A percentile compares a stretch with the other conserved stretches of the same genome.
These are phyloP conservation scores for Aquanectria penicillioides DNA, from an alignment of 2,329 filamentous ascomycete species.

Conservation along the genomic window DNA sequence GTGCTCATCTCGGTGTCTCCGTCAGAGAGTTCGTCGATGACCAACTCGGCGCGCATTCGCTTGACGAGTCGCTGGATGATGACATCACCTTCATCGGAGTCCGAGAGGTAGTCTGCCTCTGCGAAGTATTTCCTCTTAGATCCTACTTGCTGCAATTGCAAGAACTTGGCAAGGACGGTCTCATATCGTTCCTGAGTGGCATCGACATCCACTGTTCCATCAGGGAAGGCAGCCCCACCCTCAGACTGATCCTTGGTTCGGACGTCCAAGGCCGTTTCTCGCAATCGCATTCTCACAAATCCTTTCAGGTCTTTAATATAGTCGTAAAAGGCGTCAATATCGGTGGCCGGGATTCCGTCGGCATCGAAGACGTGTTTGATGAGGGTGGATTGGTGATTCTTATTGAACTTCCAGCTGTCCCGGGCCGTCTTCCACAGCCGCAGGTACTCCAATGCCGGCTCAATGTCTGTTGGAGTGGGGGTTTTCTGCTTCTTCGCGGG, in stretches of 20 bases:
- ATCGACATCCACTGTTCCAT: slow-evolving; percentile 58
- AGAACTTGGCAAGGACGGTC: slow-evolving; percentile 62
- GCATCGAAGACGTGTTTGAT: slow-evolving; percentile 84
- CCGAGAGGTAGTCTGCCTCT: slow-evolving; percentile 62
- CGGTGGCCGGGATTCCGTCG: slow-evolving; percentile 73
- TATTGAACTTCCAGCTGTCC: slow-evolving; percentile 92
- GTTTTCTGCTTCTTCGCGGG: slow-evolving; percentile 51
- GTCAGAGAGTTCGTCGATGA: slow-evolving; percentile 65
- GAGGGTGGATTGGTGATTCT: slow-evolving; percentile 86
- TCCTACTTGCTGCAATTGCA: slow-evolving; percentile 47
- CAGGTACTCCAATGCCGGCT: slow-evolving; percentile 80
- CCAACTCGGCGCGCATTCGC: slow-evolving; percentile 70
- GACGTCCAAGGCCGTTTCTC: slow-evolving; percentile 71
- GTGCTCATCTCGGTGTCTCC: slow-evolving; percentile 50
- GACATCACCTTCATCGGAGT: slow-evolving; percentile 58
- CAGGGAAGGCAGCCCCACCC: slow-evolving; percentile 59
- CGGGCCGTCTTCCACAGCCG: slow-evolving; percentile 77
- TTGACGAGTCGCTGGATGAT: slow-evolving; percentile 67
- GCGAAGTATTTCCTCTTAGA: slow-evolving; percentile 62
- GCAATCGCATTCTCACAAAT: slow-evolving; percentile 74
- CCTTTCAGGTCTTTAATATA: slow-evolving; percentile 87
- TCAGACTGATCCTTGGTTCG: slow-evolving; percentile 66
- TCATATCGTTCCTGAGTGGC: slow-evolving; percentile 64
- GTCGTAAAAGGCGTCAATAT: slow-evolving; percentile 75
- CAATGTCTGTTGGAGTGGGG: slow-evolving; percentile 57